Conservation (phyloP, 2,329 filamentous ascomycete genomes). For the Colletotrichum shisoi region DNA sequence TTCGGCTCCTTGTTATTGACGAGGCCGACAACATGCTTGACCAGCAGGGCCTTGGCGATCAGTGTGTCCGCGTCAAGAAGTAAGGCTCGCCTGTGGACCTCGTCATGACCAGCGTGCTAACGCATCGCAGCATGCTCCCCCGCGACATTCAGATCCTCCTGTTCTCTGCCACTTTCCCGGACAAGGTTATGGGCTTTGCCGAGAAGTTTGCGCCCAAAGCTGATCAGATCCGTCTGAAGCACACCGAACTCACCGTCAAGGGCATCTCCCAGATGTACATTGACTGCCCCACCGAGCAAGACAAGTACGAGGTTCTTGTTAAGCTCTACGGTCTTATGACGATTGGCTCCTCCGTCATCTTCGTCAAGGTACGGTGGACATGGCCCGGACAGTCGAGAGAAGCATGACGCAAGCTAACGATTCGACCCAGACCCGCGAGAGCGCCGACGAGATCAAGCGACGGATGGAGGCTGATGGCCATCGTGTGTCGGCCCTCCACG, state of each 20-base stretch:
- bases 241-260: conserved; percentile 92
- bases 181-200: conserved; percentile 85
- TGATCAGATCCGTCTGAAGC: conserved; percentile 85
- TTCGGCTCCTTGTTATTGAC: conserved; percentile 89
- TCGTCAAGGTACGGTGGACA: conserved; percentile 75
- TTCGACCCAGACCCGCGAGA: conserved; percentile 74
- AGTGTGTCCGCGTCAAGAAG: conserved; percentile 89
- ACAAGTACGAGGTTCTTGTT: conserved; percentile 88
- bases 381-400: too few species aligned
- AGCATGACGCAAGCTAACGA: conserved; percentile 14
- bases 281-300: conserved; percentile 81
- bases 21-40: conserved; percentile 99
- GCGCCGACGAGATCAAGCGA: conserved; percentile 82
- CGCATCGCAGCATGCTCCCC: conserved; percentile 70
- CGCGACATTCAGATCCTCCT: conserved; percentile 83
- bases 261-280: conserved; percentile 98
- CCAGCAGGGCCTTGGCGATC: conserved; percentile 91
- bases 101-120: conserved; percentile 44
- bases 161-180: conserved; percentile 93
- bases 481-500: conserved; percentile 88
- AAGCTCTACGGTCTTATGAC: conserved; percentile 96
- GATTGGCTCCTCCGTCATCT: conserved; percentile 96
- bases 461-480: conserved; percentile 90
- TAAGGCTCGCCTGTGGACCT: conserved; percentile 52
- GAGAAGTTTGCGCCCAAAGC: conserved; percentile 83